phyloP scores from a whole-genome alignment of 805 yeast genomes.

The Metschnikowia anglica region DNA sequence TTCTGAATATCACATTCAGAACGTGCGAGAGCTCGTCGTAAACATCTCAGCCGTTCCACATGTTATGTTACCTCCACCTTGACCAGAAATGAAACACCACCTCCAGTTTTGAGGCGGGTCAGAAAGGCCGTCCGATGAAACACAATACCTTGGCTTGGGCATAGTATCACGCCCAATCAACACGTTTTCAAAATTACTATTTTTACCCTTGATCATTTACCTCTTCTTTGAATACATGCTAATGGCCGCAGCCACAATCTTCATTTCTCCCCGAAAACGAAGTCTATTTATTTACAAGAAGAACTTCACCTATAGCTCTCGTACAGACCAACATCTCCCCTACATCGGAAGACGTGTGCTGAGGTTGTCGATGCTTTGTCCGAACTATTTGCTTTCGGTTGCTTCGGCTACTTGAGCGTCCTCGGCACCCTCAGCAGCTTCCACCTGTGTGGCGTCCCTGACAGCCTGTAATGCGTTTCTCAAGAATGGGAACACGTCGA shows the following conservation, averaged over 20 bases:
- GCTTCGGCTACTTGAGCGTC: constrained; percentile 1
- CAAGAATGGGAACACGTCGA: constrained; percentile 41
- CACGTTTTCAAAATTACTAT: no score
- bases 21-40: no score
- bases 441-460: constrained; percentile 11
- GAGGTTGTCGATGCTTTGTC: no score
- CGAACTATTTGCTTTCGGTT: neutral
- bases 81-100: no score
- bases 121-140: no score
- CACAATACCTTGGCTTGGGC: no score
- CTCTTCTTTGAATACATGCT: neutral
- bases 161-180: no score
- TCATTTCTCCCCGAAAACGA: neutral
- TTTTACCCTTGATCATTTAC: neutral
- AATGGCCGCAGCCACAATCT: neutral
- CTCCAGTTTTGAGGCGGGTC: no score
- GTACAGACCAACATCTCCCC: neutral
- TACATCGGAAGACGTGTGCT: neutral
- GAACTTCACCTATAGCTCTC: neutral
- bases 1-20: no score
- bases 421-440: constrained; percentile 6
- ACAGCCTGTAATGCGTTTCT: constrained; percentile 29
- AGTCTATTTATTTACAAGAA: constrained; percentile 3
- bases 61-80: no score
- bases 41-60: no score